Conservation (phyloP, 345 rosid species). For the Eucalyptus camaldulensis region DNA sequence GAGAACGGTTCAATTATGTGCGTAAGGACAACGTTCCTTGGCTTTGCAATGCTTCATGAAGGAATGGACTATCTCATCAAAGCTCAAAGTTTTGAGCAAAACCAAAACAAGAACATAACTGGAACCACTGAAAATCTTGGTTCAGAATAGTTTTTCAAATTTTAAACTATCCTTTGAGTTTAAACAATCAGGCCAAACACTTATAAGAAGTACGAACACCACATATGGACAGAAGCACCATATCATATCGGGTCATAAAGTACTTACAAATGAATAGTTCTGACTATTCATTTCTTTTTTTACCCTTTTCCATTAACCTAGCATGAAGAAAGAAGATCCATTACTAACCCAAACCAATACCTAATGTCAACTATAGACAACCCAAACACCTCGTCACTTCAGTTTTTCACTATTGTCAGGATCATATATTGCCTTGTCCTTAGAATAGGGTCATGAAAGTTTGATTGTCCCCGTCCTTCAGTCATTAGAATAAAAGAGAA, state of each 20-base stretch:
- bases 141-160: neutral
- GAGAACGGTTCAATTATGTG: neutral
- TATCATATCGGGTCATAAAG: neutral
- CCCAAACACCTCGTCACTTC: neutral
- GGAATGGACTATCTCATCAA: neutral
- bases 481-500: neutral
- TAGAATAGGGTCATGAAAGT: neutral
- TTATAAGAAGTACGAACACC: neutral
- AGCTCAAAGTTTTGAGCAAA: neutral
- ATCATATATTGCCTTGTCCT: neutral
- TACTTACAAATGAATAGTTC: neutral
- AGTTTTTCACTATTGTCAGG: neutral
- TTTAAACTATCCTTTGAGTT: neutral
- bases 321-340: neutral
- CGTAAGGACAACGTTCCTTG: neutral
- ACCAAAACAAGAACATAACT: neutral
- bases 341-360: neutral
- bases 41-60: neutral
- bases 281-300: neutral
- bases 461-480: neutral
- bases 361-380: neutral
- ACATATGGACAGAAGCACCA: neutral
- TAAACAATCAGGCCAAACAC: neutral
- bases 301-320: neutral
- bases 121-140: neutral